Base-by-base conservation (phyloP, 2,329 filamentous ascomycete species). In the Neofusicoccum ribis region DNA sequence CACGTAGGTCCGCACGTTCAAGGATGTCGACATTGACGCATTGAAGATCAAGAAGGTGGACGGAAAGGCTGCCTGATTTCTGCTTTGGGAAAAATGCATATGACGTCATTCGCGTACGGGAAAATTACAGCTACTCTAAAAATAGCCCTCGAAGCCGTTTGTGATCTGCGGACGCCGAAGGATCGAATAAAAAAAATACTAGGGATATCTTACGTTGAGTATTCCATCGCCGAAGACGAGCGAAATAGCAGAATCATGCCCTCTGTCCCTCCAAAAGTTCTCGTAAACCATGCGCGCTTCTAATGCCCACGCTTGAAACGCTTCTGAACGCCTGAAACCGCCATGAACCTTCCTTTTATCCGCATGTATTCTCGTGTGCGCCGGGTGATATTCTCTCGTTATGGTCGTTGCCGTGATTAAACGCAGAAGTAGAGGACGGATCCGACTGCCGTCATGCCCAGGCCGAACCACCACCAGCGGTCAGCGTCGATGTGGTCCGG, bases 391-490 rank as follows among this genome's bases (percentile, higher is more conserved):
- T 15, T 59, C 56, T 23, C 56, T 60, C 56, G 31, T 60, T 15
- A 56, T 64, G n/a, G 37, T 54, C 51, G 17, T 64, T 34, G 39
- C 41, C 39, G 23, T 34, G 20, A 8, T 63, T 36, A 80, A 65
- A 79, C 79, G 68, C 77, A 79, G 69, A 80, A 81, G 72, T 82
- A 85, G 59, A 84, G 71, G 41, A 83, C 54, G 2, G 81, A 78
- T 23, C 83, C 83, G 12, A 81, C 69, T 1, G 80, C 80, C 2
- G 81, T 84, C 69, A 83, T 72, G 50, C 76, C 75, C 9, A 84
- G 67, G 0, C 83, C 83, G 27, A 82, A 77, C 81, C 82, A 85
- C 81, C 82, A 85, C 73, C 81, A 77, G 15, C 76, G 71, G 62
- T 84, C 81, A 0, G 80, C 77, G 67, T 78, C 75, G 56, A 79